phyloP scores from a whole-genome alignment of 2,329 filamentous ascomycete species.

The Verticillium nubilum region DNA sequence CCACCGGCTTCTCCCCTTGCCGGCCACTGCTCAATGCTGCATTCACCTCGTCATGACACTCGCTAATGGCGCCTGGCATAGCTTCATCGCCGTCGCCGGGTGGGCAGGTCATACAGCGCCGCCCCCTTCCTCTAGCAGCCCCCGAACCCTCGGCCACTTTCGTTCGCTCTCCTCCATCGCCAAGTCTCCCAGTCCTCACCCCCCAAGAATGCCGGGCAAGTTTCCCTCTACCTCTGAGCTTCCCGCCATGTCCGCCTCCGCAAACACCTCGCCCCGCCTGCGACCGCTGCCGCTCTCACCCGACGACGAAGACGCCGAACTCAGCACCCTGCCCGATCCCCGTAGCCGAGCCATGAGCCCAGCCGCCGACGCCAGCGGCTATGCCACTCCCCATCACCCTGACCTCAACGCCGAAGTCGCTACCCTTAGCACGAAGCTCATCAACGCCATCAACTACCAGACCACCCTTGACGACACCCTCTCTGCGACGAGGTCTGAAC shows the following conservation, averaged over 20 bases:
- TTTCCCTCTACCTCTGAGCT: slow-evolving; percentile 30
- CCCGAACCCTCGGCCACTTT: slow-evolving; percentile 39
- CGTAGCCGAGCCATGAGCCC: slow-evolving; percentile 48
- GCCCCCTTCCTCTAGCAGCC: slow-evolving; percentile 16
- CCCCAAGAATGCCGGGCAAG: slow-evolving; percentile 29
- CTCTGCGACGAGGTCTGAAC: slow-evolving; percentile 73
- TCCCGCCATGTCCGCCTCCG: slow-evolving; percentile 31
- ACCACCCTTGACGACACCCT: slow-evolving; percentile 86
- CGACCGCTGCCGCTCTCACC: slow-evolving; percentile 31
- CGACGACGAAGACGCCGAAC: slow-evolving; percentile 49
- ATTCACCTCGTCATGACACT: slow-evolving; percentile 3
- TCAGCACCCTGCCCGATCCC: slow-evolving; percentile 66
- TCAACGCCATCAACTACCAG: slow-evolving; percentile 96
- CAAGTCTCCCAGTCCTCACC: slow-evolving; percentile 26
- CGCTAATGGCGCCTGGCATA: slow-evolving; percentile 20
- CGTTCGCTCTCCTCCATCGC: slow-evolving; percentile 50
- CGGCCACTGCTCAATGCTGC: not conserved
- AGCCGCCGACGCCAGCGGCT: slow-evolving; percentile 28
- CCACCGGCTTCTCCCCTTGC: not conserved
- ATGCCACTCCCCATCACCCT: slow-evolving; percentile 37
- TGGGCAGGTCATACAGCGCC: slow-evolving; percentile 41
- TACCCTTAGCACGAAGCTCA: slow-evolving; percentile 87
- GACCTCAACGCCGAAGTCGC: slow-evolving; percentile 71
- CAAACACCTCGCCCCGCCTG: slow-evolving; percentile 24
- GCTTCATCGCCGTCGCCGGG: slow-evolving; percentile 48